Evolutionary conservation across 768 basidiomycete genomes (phyloP), one percentile per base, ranked within the genome.

Genomic region (Austroboletus festivus): DNA sequence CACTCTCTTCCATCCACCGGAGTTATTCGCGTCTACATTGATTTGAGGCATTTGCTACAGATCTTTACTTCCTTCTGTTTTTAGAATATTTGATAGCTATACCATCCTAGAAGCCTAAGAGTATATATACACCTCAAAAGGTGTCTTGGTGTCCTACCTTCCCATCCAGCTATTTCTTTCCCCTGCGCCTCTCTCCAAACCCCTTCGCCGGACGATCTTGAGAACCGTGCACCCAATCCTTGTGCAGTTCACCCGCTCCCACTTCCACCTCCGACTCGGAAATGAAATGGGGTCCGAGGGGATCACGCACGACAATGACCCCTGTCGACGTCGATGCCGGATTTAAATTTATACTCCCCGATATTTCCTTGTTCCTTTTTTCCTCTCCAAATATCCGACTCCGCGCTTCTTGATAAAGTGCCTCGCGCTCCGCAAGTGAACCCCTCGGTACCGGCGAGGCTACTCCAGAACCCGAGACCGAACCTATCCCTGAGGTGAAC

Each of bases 371-470:
- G 15, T 53, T 55, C 37, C 42, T 58, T 4, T 54, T 51, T 22
- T 58, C 52, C 16, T 54, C 56, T 4, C 82, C 81, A 51, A 89
- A 90, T 44, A 90, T 89, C 19, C 88, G 75, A 46, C 83, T 80
- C 22, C 88, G 71, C 3, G 88, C 86, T 18, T 81, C 85, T 47
- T 83, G 77, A 62, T 90, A 90, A 46, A 81, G 76, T 16, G 79
- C 83, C 61, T 88, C 86, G 35, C 86, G 78, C 47, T 86, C 83
- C 28, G 80, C 76, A 3, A 86, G 68, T 9, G 71, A 51, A 11
- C 63, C 57, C 35, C 70, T 50, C 20, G 60, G 54, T 15, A 56
- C 50, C 0, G 60, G 52, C 12, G 60, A 49, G 2, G 63, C 20
- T 4, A 13, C 28, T 16, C 55, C 59, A 5, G 43, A 34, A 15